These are phyloP conservation scores for Seiridium unicorne DNA, from an alignment of 2,329 filamentous ascomycete genomes.

Conservation along the genomic window DNA sequence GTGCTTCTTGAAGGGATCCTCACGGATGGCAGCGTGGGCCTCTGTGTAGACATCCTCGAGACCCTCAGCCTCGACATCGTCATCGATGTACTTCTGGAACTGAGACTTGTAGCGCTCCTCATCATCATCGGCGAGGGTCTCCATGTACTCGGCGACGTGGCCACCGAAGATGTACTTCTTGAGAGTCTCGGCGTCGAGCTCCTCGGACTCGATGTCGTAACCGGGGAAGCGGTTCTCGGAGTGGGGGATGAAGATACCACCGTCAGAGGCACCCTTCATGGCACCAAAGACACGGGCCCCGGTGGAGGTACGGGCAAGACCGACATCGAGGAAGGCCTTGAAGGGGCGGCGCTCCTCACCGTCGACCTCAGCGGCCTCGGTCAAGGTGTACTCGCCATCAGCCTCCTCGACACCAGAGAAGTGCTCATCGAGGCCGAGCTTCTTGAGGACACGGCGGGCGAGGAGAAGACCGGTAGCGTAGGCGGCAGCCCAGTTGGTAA, in stretches of 20 bases:
- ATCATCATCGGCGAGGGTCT: conserved; percentile 97
- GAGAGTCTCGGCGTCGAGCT: conserved; percentile 94
- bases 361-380: conserved; percentile 88
- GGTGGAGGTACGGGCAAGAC: conserved; percentile 94
- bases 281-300: conserved; percentile 98
- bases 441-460: conserved; percentile 93
- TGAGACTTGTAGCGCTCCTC: conserved; percentile 99
- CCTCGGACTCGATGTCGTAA: conserved; percentile 95
- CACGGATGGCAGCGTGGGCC: conserved; percentile 94
- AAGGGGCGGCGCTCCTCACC: conserved; percentile 95
- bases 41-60: conserved; percentile 96
- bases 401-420: conserved; percentile 97
- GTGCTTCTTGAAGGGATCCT: conserved; percentile 96
- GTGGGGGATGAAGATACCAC: conserved; percentile 95
- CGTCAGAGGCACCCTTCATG: conserved; percentile 99
- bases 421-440: conserved; percentile 90
- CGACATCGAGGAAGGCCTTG: conserved; percentile 98
- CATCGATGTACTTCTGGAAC: conserved; percentile 97
- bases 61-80: conserved; percentile 93
- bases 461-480: conserved; percentile 96
- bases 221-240: conserved; percentile 99
- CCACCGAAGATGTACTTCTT: conserved; percentile 99
- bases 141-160: conserved; percentile 99
- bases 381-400: conserved; percentile 93
- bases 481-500: conserved; percentile 99